Base-by-base conservation (phyloP, 305 asterid genomes). In the Fraxinus nigra region DNA sequence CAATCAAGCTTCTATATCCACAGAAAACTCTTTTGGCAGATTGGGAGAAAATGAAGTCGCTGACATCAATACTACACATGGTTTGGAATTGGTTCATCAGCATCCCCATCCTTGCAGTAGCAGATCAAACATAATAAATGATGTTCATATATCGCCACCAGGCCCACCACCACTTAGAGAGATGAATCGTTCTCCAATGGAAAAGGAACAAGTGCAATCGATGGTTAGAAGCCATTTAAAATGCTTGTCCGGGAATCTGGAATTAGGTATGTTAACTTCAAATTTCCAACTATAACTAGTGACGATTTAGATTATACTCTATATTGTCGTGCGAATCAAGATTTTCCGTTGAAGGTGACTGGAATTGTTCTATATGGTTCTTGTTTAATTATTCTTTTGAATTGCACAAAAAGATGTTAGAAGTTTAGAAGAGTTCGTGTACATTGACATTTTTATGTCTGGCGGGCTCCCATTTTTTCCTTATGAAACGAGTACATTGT, bases 1-100 rank as follows among this genome's bases (percentile, higher is more conserved):
- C 81, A 79, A 81, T 75, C 90, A 88, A 86, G 89, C 93, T 80
- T 93, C 93, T 51, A 84, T 97, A 69, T 94, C 97, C 74, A 79
- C 83, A 2, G 85, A 72, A 70, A 80, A 87, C 56, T 81, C 88
- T 75, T 85, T 87, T 73, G 87, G 84, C 70, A 89, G 87, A 75
- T 63, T 84, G 18, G 75, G 81, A 61, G 88, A 80, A 32, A 86
- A 75, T 85, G 94, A 87, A 30, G 81, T 84, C 82, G 80, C 78
- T 63, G 92, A 90, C 76, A 69, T 85, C 28, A 88, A 85, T 85
- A 48, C 83, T 24, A 77, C 85, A 56, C 82, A 80, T 51, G 86
- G 86, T 79, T 87, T 82, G 24, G 89, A 87, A 72, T 78, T 79
- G 78, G 87, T 82, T 80, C 91, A 79, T 86, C 94, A 86, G 85